Evolutionary conservation across 2,329 filamentous ascomycete species (phyloP).

Genomic region (Pyrenophora tritici-repentis): DNA sequence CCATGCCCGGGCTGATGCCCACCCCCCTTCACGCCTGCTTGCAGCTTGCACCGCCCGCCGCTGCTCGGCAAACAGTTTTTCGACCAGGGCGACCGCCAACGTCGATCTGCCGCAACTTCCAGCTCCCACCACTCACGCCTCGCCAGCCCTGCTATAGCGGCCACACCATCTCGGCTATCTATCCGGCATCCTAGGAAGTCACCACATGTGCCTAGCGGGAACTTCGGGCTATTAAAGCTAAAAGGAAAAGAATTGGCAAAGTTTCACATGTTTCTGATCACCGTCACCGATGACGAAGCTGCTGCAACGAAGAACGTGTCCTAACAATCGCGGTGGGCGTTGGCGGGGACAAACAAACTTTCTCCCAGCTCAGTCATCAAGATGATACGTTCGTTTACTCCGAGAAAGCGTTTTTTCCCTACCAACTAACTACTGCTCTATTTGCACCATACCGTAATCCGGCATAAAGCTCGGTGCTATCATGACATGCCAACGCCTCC

Average conservation of each 20-base stretch:
- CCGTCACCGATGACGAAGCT: too few species aligned
- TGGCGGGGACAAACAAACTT: too few species aligned
- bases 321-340: too few species aligned
- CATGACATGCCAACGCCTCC: too few species aligned
- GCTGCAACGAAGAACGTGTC: too few species aligned
- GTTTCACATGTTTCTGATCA: background rate
- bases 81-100: slow-evolving; percentile 4
- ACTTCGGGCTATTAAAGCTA: background rate
- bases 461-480: too few species aligned
- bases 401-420: too few species aligned
- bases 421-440: too few species aligned
- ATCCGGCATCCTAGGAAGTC: slow-evolving; percentile 10
- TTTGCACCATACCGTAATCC: too few species aligned
- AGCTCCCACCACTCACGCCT: slow-evolving; percentile 10
- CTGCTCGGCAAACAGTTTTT: slow-evolving; percentile 3
- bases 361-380: too few species aligned
- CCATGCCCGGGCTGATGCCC: background rate
- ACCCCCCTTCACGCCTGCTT: background rate
- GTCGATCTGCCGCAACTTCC: slow-evolving; percentile 17
- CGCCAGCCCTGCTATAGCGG: slow-evolving; percentile 10
- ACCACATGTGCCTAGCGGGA: background rate
- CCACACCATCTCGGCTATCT: slow-evolving; percentile 20
- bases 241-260: background rate
- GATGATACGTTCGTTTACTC: too few species aligned
- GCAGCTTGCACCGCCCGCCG: too few species aligned